These are phyloP conservation scores for Cenchrus purpureus DNA, from an alignment of 176 grass and related monocot species.

Conservation along the genomic window DNA sequence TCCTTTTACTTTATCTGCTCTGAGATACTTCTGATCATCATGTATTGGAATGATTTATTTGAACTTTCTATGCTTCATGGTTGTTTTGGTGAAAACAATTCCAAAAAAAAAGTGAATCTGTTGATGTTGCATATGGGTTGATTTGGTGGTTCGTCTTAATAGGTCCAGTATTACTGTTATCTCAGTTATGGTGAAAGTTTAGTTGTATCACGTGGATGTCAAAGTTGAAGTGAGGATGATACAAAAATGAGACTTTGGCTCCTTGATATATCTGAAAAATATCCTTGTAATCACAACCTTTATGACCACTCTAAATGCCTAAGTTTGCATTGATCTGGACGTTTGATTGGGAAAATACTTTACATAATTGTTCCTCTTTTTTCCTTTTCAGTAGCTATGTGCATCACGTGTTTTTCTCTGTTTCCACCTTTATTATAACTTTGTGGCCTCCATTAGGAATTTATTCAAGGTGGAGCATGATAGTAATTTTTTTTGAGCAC, in stretches of 20 bases:
- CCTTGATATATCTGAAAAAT: background rate
- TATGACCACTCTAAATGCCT: background rate
- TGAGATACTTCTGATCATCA: background rate
- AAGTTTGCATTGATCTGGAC: background rate
- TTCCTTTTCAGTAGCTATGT: background rate
- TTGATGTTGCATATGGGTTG: background rate
- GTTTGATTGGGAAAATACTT: background rate
- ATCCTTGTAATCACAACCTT: background rate
- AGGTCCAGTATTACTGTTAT: background rate
- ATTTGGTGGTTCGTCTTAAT: background rate
- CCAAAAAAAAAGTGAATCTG: background rate
- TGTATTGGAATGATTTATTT: background rate
- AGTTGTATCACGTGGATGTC: background rate
- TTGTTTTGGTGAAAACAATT: conserved; percentile 1
- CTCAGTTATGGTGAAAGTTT: background rate
- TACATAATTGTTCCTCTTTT: background rate
- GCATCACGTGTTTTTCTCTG: background rate
- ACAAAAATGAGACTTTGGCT: background rate
- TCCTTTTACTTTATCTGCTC: background rate
- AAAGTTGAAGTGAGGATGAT: background rate
- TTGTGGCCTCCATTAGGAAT: background rate
- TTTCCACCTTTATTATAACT: background rate
- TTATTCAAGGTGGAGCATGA: conserved; percentile 8
- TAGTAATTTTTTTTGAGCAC: background rate
- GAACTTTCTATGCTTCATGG: background rate